Base-by-base conservation (phyloP, 2,329 filamentous ascomycete species). In the Raffaelea deltoideospora region DNA sequence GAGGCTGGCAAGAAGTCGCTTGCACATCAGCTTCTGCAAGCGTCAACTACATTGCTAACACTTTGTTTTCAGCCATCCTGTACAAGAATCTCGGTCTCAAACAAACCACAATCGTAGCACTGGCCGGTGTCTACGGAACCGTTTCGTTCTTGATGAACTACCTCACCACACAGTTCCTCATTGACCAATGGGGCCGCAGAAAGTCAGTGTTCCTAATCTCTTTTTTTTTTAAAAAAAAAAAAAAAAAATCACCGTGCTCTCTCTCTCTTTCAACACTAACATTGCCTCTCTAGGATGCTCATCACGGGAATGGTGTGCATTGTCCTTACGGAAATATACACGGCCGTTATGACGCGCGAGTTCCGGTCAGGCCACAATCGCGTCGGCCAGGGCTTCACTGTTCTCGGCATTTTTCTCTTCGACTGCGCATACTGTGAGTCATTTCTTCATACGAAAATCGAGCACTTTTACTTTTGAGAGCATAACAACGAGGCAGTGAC, bases 351-450 rank as follows among this genome's bases (percentile, higher is more conserved):
- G 67, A 69, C 74, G 50, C 56, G 58, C 21, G 49, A 61, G 32
- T 75, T 73, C 47, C 67, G 73, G 45, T 56, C 68, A 41, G 69
- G 63, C 0, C 49, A 68, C 39, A 73, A 72, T 47, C 52, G 53
- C 5, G 47, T 72, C 21, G 70, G 70, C 27, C 73, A 75, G 46
- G 70, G 67, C 0, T 75, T 74, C 46, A 66, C 70, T 1, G 63
- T 75, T 21, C 52, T 74, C 2, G 70, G 69, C 0, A 73, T 75
- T 20, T 75, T 72, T 41, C 53, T 74, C 1, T 74, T 73, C 41
- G 69, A 67, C 2, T 60, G 71, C 3, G 57, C 52, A 15, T 74
- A 71, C 44, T 72, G 64, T 67, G 46, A 43, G 61, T 49, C 24
- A 10, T 14, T 22, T 24, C 5, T 14, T 30, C 14, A 2, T 35